A percentile compares a stretch with the other conserved stretches of the same genome.
Evolutionary conservation across 139 green algal genomes (phyloP).

Genomic region (Ostreobium quekettii): DNA sequence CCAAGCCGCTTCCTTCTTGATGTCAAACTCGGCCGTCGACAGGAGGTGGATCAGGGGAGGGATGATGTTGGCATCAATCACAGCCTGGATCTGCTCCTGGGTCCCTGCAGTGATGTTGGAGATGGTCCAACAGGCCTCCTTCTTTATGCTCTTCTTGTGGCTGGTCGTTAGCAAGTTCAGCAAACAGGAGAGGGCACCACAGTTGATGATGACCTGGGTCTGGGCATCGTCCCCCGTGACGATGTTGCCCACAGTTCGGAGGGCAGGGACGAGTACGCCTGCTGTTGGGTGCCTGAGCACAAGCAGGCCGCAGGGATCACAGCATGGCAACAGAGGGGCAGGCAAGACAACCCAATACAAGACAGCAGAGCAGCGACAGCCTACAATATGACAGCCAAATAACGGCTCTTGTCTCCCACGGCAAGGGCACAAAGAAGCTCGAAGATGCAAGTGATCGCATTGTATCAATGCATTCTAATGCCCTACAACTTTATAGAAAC

Average conservation of each 20-base stretch:
- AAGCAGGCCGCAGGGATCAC: not conserved
- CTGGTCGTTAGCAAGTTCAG: slow-evolving; percentile 80
- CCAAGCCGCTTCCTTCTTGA: slow-evolving; percentile 99
- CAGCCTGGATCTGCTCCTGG: slow-evolving; percentile 95
- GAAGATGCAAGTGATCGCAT: too few relatives aligned
- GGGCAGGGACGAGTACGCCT: slow-evolving; percentile 89
- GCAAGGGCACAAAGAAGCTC: too few relatives aligned
- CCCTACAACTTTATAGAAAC: too few relatives aligned
- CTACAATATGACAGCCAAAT: too few relatives aligned
- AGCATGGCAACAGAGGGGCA: not conserved
- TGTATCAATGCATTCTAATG: too few relatives aligned
- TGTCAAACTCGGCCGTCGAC: slow-evolving; percentile 92
- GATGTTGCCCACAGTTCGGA: slow-evolving; percentile 98
- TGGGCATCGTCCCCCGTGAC: slow-evolving; percentile 97
- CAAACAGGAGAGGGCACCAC: slow-evolving; percentile 86
- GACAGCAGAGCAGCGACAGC: slow-evolving; percentile 6
- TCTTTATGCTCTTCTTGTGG: slow-evolving; percentile 99
- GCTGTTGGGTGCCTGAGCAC: slow-evolving; percentile 40
- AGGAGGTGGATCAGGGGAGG: slow-evolving; percentile 85
- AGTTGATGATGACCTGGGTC: slow-evolving; percentile 98
- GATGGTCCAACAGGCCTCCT: slow-evolving; percentile 99
- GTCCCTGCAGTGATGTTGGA: slow-evolving; percentile 99
- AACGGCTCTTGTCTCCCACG: too few relatives aligned
- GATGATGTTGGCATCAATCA: slow-evolving; percentile 86
- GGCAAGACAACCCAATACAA: not conserved